phyloP scores from a whole-genome alignment of 345 rosid genomes.

The Pseudoturritis turrita region DNA sequence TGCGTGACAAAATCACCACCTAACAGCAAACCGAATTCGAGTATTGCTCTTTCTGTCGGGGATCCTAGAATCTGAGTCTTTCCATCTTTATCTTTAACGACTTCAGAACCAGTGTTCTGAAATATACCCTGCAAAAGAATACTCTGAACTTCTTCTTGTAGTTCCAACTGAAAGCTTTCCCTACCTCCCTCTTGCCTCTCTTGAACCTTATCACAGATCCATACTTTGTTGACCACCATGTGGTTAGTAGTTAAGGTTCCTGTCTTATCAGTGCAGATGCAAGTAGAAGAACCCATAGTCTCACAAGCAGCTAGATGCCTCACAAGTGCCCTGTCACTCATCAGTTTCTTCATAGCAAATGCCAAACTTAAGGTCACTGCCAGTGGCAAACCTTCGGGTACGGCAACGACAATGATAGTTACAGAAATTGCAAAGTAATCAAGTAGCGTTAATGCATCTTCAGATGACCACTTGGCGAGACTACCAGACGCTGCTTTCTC shows the following conservation, averaged over 20 bases:
- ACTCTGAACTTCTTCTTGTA: slow-evolving; percentile 34
- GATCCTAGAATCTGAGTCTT: slow-evolving; percentile 55
- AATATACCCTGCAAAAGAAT: slow-evolving; percentile 63
- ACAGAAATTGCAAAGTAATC: slow-evolving; percentile 66
- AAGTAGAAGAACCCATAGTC: slow-evolving; percentile 75
- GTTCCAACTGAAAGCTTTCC: slow-evolving; percentile 30
- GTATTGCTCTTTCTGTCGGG: slow-evolving; percentile 67
- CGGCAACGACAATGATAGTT: slow-evolving; percentile 76
- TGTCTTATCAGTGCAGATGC: slow-evolving; percentile 72
- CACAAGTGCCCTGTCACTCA: slow-evolving; percentile 71
- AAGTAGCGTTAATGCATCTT: slow-evolving; percentile 45
- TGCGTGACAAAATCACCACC: slow-evolving; percentile 54
- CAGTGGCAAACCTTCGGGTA: slow-evolving; percentile 75
- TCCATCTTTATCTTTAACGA: slow-evolving; percentile 57
- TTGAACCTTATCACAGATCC: slow-evolving; percentile 42
- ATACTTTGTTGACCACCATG: slow-evolving; percentile 57
- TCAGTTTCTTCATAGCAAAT: slow-evolving; percentile 72
- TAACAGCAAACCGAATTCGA: slow-evolving; percentile 61
- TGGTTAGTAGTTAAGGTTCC: slow-evolving; percentile 68
- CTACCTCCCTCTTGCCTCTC: slow-evolving; percentile 17
- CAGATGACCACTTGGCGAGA: slow-evolving; percentile 38
- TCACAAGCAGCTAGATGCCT: slow-evolving; percentile 76
- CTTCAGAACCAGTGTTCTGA: slow-evolving; percentile 71
- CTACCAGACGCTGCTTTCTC: slow-evolving; percentile 35
- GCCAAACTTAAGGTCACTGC: slow-evolving; percentile 82